These are phyloP conservation scores for Colletotrichum endophyticum DNA, from an alignment of 2,329 filamentous ascomycete species.

Conservation along the genomic window DNA sequence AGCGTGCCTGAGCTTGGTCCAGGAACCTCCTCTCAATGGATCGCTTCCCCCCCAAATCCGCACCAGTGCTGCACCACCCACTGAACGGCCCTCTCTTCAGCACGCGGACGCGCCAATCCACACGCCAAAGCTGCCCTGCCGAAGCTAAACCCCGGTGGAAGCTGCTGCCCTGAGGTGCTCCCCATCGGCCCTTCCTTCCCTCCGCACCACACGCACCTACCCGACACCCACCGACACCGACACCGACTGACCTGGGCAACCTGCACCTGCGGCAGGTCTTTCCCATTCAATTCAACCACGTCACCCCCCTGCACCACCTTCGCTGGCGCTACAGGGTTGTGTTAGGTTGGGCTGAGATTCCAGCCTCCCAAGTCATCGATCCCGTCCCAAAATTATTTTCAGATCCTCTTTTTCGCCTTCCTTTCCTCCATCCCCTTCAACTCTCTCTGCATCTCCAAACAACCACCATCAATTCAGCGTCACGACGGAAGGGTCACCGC, in stretches of 20 bases:
- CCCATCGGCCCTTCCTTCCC: background rate
- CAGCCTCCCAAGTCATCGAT: constrained; percentile 19
- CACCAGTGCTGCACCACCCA: background rate
- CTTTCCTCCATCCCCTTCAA: background rate
- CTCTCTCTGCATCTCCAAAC: background rate
- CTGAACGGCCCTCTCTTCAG: background rate
- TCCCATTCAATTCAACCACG: constrained; percentile 9
- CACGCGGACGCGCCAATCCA: background rate
- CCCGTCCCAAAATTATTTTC: constrained; percentile 20
- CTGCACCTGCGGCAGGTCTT: background rate
- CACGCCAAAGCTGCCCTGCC: background rate
- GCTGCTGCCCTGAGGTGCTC: background rate
- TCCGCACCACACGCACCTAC: background rate
- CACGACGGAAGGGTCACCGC: constrained; percentile 16
- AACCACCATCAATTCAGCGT: background rate
- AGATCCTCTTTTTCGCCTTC: background rate
- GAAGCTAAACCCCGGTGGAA: background rate
- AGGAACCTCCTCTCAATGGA: background rate
- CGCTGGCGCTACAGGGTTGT: constrained; percentile 15
- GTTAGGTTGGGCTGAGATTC: constrained; percentile 16
- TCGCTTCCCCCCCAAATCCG: background rate
- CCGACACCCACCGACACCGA: too few species aligned
- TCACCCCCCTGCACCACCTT: constrained; percentile 9
- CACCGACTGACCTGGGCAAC: too few species aligned
- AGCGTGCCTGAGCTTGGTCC: background rate